Conservation (phyloP, 768 basidiomycete species). For the Boletus rubropictus region DNA sequence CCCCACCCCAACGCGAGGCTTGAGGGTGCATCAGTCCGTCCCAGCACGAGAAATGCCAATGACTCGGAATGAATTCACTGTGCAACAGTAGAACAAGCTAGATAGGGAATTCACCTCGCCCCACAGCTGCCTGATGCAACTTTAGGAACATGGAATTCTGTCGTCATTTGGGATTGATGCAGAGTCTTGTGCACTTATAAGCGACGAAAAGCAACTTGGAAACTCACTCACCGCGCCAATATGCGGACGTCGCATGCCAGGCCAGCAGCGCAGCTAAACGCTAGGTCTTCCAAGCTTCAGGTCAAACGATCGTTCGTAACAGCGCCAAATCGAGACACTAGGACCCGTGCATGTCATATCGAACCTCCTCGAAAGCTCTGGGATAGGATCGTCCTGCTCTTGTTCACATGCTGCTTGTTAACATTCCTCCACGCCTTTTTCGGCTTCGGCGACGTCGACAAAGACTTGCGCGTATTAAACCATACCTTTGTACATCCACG, state of each 20-base stretch:
- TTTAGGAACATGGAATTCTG: constrained; percentile 1
- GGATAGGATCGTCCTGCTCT: constrained; percentile 20
- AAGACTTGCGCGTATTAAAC: neutral
- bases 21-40: neutral
- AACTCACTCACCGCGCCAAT: constrained; percentile 2
- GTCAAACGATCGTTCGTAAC: neutral
- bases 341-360: neutral
- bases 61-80: no score
- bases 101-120: neutral
- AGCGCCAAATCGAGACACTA: neutral
- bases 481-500: neutral
- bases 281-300: neutral
- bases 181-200: neutral
- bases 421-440: constrained; percentile 24
- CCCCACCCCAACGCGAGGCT: neutral
- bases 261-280: neutral
- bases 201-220: neutral
- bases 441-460: constrained; percentile 15
- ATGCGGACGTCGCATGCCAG: constrained; percentile 10
- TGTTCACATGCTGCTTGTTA: constrained; percentile 23
- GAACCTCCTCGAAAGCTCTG: constrained; percentile 11
- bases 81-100: neutral
- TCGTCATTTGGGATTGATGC: neutral
- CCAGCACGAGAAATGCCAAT: neutral
- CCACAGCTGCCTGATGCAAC: neutral